phyloP scores from a whole-genome alignment of 352 stramenopile genomes.

The Thalassiosira allenii region DNA sequence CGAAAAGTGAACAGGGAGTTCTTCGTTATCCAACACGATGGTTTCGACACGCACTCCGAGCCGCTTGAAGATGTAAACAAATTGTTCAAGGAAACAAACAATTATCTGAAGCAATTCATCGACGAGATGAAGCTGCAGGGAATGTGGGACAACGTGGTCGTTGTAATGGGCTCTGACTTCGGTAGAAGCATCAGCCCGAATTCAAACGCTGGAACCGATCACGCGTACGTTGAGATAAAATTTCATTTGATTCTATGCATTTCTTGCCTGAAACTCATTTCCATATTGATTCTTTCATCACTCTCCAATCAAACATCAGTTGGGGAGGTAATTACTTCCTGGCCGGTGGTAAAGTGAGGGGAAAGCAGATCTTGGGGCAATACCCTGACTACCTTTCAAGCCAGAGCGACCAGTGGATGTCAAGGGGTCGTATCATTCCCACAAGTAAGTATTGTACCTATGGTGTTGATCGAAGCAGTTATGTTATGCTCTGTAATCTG shows the following conservation, averaged over 20 bases:
- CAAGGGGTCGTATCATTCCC: conserved; percentile 35
- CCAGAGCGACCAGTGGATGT: conserved; percentile 6
- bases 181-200: conserved; percentile 78
- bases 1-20: conserved; percentile 68
- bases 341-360: conserved; percentile 61
- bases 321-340: conserved; percentile 73
- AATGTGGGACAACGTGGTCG: conserved; percentile 70
- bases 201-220: conserved; percentile 79
- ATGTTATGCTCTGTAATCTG: too few species aligned
- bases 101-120: too few species aligned
- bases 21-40: conserved; percentile 71
- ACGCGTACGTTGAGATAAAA: conserved; percentile 45
- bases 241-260: not conserved
- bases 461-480: too few species aligned
- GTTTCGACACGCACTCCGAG: conserved; percentile 85
- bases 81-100: too few species aligned
- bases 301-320: too few species aligned
- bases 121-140: conserved; percentile 74
- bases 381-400: conserved; percentile 54
- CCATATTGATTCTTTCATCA: conserved; percentile 4
- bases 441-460: too few species aligned
- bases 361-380: conserved; percentile 61
- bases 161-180: conserved; percentile 77
- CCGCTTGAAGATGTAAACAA: conserved; percentile 15
- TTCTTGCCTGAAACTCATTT: not conserved